Base-by-base conservation (phyloP, 2,329 filamentous ascomycete genomes). In the Cladosporium cucumerinum region DNA sequence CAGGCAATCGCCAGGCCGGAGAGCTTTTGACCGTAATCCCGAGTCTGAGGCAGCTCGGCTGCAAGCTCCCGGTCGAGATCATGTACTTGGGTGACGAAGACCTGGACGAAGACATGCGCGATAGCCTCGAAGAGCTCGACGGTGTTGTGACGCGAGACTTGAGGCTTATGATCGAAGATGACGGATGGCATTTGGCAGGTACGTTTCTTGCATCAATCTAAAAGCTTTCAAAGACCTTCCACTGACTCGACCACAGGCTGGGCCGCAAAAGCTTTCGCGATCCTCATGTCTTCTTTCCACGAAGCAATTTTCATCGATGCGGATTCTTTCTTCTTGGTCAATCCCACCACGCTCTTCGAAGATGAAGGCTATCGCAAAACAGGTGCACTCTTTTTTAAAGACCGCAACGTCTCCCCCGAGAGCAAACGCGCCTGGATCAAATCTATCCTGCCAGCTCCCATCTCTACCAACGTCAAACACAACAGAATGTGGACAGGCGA, bases 251-350 rank as follows among this genome's bases (percentile, higher is more conserved):
- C n/a, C 11, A 4, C 23, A 11, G 80, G 80, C 5, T 82, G 80
- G 79, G 80, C 80, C 0, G 78, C 77, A 25, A 82, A 82, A 66
- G 79, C 81, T 0, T 82, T 80, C 54, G 80, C 80, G 1, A 80
- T 81, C 28, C 71, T 82, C 5, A 69, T 81, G 65, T 81, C 79
- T 1, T 80, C 78, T 32, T 82, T 82, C 71, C 78, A 79, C 5
- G 80, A 82, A 68, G 77, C 77, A 61, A 79, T 82, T 48, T 80
- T 82, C 66, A 79, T 82, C 66, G 80, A 82, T 64, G 80, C 80
- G 0, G 81, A 82, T 65, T 71, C 72, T 2, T 66, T 80, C 21
- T 82, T 82, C 70, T 77, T 82, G 66, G 71, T 74, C 18, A 77
- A 81, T 63, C 81, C 80, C 0, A 77, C 75, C 59, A 64, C 72